Conservation (phyloP, 2,329 filamentous ascomycete genomes). For the Penicillium paneum region DNA sequence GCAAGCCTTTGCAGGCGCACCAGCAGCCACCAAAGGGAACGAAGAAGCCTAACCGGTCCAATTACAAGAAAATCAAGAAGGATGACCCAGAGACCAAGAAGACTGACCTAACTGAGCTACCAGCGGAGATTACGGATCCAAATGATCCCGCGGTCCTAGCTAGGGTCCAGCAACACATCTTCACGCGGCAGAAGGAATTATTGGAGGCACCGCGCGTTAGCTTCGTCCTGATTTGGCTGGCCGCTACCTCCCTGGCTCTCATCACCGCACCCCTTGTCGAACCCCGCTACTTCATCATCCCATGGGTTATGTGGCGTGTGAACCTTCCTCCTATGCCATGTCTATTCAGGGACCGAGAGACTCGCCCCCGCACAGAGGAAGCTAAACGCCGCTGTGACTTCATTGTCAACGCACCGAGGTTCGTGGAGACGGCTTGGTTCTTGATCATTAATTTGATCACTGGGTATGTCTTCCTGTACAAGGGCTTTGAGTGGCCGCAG, state of each 20-base stretch:
- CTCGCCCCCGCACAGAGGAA: conserved; percentile 21
- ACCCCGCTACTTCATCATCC: conserved; percentile 91
- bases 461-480: conserved; percentile 55
- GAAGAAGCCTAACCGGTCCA: conserved; percentile 23
- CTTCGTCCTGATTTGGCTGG: conserved; percentile 61
- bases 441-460: conserved; percentile 52
- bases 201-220: conserved; percentile 41
- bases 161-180: conserved; percentile 29
- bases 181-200: conserved; percentile 30
- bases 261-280: conserved; percentile 90
- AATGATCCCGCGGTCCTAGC: conserved; percentile 30
- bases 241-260: conserved; percentile 72
- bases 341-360: conserved; percentile 28
- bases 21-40: conserved; percentile 21
- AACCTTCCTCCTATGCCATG: conserved; percentile 59
- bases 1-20: conserved; percentile 1
- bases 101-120: not conserved
- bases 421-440: conserved; percentile 58
- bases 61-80: conserved; percentile 21
- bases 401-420: conserved; percentile 29
- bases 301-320: conserved; percentile 89
- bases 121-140: conserved; percentile 7
- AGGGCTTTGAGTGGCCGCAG: conserved; percentile 56
- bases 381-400: conserved; percentile 27
- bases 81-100: not conserved